Base-by-base conservation (phyloP, 208 protist species). In the Leishmania arabica region DNA sequence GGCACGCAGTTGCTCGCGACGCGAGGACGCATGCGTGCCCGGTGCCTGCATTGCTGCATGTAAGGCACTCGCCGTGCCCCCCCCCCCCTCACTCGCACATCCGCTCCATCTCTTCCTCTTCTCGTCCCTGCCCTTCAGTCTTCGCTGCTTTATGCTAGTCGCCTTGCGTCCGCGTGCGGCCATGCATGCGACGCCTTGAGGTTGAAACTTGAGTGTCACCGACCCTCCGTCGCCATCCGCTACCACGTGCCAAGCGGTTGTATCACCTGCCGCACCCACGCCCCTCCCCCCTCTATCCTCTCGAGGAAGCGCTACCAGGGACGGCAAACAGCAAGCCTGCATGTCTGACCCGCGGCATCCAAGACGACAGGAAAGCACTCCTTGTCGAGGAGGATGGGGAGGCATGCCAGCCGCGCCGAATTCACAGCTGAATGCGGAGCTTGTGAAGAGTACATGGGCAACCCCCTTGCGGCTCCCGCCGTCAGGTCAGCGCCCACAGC, bases 361-460 rank as follows among this genome's bases (percentile, higher is more conserved):
- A 51, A 42, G 5, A 5, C 71, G 7, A 42, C n/a, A 13, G n/a
- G 3, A 34, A 45, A n/a, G 74, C 31, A 8, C 49, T 40, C 31
- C 56, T 78, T 34, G 73, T 31, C 37, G 53, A 64, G 74, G 56
- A 7, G 64, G 78, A 21, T 62, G 49, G 11, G 78, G 62, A 45
- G 56, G 74, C 58, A 81, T 84, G 69, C 77, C 80, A 0, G 71
- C 79, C 17, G 78, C 83, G 21, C 77, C 77, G 3, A 77, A 75
- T 60, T 53, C 77, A 31, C 47, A 80, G 27, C 76, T 86, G 47
- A 83, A 86, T 40, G n/a, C 45, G 8, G 79, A 81, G 49, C 56
- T 84, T 15, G 66, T 86, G 47, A 24, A 65, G 3, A 65, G 49
- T 21, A 77, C 72, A 17, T 72, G 84, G 21, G 76, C 68, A 1